Percentiles rank a stretch among this genome's conserved stretches.
Conservation (phyloP, 1,139 yeast species). For the Fermentozyma sake region DNA sequence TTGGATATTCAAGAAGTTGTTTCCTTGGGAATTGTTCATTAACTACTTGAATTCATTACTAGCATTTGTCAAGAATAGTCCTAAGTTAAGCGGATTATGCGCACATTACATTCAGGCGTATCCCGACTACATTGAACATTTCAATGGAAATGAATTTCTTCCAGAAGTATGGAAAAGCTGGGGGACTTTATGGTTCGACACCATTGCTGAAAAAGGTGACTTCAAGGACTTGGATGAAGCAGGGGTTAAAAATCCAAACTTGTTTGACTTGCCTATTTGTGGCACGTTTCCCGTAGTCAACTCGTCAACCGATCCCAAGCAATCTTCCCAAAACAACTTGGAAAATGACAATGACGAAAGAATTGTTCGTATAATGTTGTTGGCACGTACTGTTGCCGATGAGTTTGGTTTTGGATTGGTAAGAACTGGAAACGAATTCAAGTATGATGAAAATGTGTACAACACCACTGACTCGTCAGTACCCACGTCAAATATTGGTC, state of each 20-base stretch:
- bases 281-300: constrained; percentile 46
- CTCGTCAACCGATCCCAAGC: constrained; percentile 9
- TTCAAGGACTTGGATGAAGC: constrained; percentile 49
- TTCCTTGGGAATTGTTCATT: constrained; percentile 67
- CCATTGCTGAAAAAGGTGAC: constrained; percentile 45
- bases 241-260: constrained; percentile 51
- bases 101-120: constrained; percentile 29
- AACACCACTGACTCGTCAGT: constrained; percentile 19
- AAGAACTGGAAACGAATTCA: constrained; percentile 42
- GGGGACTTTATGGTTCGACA: constrained; percentile 81
- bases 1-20: constrained; percentile 48
- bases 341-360: constrained; percentile 42
- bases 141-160: constrained; percentile 54
- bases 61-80: constrained; percentile 26
- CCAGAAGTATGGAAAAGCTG: constrained; percentile 82
- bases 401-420: constrained; percentile 47
- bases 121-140: constrained; percentile 32
- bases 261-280: constrained; percentile 63
- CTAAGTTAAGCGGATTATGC: constrained; percentile 18
- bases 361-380: constrained; percentile 45
- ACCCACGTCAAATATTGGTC: constrained; percentile 6
- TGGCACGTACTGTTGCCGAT: constrained; percentile 49
- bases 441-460: constrained; percentile 29
- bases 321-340: constrained; percentile 22
- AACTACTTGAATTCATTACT: constrained; percentile 56